Percentiles rank a stretch among this genome's conserved stretches.
Evolutionary conservation across 768 basidiomycete genomes (phyloP).

Genomic region (Russula virescens): DNA sequence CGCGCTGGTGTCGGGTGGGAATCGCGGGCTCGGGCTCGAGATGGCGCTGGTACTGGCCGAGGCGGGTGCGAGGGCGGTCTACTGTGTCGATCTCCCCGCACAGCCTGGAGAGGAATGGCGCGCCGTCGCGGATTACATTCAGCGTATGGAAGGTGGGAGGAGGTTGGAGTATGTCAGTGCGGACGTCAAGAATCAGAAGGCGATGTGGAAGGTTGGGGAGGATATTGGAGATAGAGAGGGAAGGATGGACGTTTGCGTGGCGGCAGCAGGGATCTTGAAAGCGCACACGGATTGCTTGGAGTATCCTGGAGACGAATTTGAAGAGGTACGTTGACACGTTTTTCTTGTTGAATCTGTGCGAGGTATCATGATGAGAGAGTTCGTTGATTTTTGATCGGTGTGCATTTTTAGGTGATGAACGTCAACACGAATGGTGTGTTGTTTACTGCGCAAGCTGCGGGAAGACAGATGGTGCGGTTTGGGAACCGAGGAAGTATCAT

Average conservation of each 20-base stretch:
- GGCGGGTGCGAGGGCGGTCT: conserved; percentile 62
- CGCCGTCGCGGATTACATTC: conserved; percentile 47
- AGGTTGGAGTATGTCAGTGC: conserved; percentile 49
- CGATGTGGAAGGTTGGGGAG: conserved; percentile 50
- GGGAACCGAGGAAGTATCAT: conserved; percentile 38
- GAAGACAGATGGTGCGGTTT: conserved; percentile 34
- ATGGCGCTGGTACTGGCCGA: conserved; percentile 72
- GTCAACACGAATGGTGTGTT: conserved; percentile 49
- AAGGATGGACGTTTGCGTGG: conserved; percentile 69
- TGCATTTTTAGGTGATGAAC: conserved; percentile 50
- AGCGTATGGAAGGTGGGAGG: conserved; percentile 25
- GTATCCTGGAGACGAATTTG: conserved; percentile 59
- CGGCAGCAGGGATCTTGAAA: conserved; percentile 70
- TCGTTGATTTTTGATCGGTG: not conserved
- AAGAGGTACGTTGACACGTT: conserved; percentile 44
- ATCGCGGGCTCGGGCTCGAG: conserved; percentile 66
- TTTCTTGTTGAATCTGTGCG: not conserved
- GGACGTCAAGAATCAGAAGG: conserved; percentile 60
- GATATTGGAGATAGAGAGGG: conserved; percentile 61
- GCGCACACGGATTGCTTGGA: conserved; percentile 55
- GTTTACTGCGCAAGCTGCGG: conserved; percentile 35
- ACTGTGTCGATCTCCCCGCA: conserved; percentile 60
- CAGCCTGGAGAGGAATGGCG: conserved; percentile 54
- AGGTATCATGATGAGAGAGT: too few species aligned
- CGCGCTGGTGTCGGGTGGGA: conserved; percentile 39